Evolutionary conservation across 2,329 filamentous ascomycete genomes (phyloP).

Genomic region (Xylariaceae sp.): DNA sequence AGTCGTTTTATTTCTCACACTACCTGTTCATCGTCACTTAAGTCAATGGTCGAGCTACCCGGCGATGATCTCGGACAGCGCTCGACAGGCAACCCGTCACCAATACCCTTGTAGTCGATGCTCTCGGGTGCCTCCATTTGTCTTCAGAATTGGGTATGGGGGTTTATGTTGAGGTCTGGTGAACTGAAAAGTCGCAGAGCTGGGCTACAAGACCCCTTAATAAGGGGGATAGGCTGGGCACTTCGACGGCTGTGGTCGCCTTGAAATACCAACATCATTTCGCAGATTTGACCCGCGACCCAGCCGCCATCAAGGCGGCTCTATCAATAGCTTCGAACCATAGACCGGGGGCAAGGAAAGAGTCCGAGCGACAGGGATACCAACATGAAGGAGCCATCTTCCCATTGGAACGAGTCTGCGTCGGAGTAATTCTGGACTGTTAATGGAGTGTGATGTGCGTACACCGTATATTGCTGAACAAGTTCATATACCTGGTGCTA

Average conservation of each 20-base stretch:
- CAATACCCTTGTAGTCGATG: conserved; percentile 24
- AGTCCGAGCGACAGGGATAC: not conserved
- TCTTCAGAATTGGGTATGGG: not conserved
- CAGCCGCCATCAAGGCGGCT: conserved; percentile 5
- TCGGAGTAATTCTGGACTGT: not conserved
- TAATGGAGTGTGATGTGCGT: not conserved
- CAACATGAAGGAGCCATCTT: not conserved
- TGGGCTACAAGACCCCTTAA: not conserved
- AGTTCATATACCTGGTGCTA: not conserved
- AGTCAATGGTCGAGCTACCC: conserved; percentile 16
- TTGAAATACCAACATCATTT: not conserved
- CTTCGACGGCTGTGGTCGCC: not conserved
- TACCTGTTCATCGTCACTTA: conserved; percentile 18
- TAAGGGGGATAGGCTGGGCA: not conserved
- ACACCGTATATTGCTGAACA: not conserved
- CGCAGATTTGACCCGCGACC: conserved; percentile 5
- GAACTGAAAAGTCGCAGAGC: not conserved
- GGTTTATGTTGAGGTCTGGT: not conserved
- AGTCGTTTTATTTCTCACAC: conserved; percentile 16
- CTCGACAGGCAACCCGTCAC: conserved; percentile 16
- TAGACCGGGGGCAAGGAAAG: not conserved
- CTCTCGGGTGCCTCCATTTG: conserved; percentile 19
- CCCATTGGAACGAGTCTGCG: not conserved
- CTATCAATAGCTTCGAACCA: not conserved
- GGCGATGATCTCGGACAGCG: conserved; percentile 18